Base-by-base conservation (phyloP, 352 stramenopile genomes). In the Globisporangium emineosum region DNA sequence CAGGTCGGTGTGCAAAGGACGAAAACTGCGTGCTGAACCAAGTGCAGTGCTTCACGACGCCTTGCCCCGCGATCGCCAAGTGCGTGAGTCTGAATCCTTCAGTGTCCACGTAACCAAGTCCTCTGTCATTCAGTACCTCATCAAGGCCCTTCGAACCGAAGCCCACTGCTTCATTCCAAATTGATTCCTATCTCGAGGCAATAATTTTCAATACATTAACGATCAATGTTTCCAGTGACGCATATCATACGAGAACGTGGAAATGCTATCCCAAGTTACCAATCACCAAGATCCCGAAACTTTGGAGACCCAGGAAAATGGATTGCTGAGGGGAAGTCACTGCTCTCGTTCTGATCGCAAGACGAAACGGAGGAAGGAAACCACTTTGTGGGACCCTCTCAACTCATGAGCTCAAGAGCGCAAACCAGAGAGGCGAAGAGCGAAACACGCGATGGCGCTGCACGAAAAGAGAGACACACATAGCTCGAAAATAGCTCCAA, bases 41-140 rank as follows among this genome's bases (percentile, higher is more conserved):
- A 10, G 70, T 68, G 0, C 73, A 80, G 47, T 90, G 81, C 71
- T 83, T 69, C 67, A 88, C 75, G 15, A 79, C 77, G 13, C 79
- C 78, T 1, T 88, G 79, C 45, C 78, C 79, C 15, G 73, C 77
- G 3, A 71, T 88, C 49, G 77, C 78, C 6, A 78, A 75, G 59
- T 90, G 81, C 56, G 59, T 88, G 49, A 35, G 23, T n/a, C 33
- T 9, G 1, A 19, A 25, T 30, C 27, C 17, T 17, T 45, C 7
- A 32, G 25, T 35, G 23, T 32, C 29, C 49, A 13, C 12, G 49
- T 35, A 55, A 15, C 25, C 15, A 47, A 47, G 6, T 35, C 17
- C 15, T 33, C 6, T 57, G 30, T 19, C 13, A 27, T n/a, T 32
- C n/a, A n/a, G n/a, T n/a, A n/a, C n/a, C n/a, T n/a, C n/a, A n/a